phyloP scores from a whole-genome alignment of 2,329 filamentous ascomycete species.

The Aspergillus sp. region DNA sequence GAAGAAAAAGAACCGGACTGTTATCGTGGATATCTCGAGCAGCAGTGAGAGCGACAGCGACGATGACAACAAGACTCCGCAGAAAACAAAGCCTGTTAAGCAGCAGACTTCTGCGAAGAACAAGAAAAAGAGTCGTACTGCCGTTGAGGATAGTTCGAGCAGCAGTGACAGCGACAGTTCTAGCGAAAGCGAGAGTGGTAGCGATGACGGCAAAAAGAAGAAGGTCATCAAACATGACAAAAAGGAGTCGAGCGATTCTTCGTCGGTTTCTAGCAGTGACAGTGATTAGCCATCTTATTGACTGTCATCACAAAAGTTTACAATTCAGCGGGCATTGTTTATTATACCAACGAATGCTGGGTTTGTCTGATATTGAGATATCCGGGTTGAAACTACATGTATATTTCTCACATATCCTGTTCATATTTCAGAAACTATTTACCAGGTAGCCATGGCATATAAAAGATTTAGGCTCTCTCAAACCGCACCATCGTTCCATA shows the following conservation, averaged over 20 bases:
- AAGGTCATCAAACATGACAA: not conserved
- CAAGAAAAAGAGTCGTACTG: conserved; percentile 8
- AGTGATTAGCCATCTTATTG: conserved; percentile 1
- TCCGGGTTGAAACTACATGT: too few species aligned
- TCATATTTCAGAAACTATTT: too few species aligned
- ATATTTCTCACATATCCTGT: too few species aligned
- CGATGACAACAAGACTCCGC: conserved; percentile 10
- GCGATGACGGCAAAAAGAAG: conserved; percentile 18
- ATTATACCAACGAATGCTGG: too few species aligned
- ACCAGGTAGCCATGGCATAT: too few species aligned
- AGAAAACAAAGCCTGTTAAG: not conserved
- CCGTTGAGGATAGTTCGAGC: conserved; percentile 6
- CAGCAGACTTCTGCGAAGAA: not conserved
- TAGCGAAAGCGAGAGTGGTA: conserved; percentile 16
- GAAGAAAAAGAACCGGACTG: conserved; percentile 38
- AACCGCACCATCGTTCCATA: too few species aligned
- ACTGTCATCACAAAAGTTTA: too few species aligned
- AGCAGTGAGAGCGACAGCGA: conserved; percentile 32
- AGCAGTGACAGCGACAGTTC: conserved; percentile 12
- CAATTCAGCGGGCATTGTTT: too few species aligned
- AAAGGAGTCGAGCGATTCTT: not conserved
- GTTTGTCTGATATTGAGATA: too few species aligned
- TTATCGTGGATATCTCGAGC: conserved; percentile 35
- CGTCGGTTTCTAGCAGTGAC: conserved; percentile 10
- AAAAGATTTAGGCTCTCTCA: too few species aligned